phyloP scores from a whole-genome alignment of 2,329 filamentous ascomycete species.

The Exophiala alcalophila region DNA sequence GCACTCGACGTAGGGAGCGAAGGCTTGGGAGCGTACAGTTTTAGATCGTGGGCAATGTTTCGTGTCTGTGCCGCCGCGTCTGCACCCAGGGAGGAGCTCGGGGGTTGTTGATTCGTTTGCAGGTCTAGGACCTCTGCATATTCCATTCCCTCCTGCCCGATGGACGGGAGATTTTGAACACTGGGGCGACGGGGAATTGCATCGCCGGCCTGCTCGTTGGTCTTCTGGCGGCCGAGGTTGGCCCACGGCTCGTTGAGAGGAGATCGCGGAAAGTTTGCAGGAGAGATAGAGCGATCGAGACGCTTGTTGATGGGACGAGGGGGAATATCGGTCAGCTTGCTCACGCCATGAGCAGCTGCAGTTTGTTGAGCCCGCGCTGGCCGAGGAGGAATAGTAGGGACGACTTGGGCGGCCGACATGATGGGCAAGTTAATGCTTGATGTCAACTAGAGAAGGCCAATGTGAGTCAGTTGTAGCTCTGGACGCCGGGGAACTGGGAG shows the following conservation, averaged over 20 bases:
- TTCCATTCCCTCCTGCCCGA: slow-evolving; percentile 87
- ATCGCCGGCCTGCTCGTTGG: slow-evolving; percentile 37
- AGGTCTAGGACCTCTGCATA: slow-evolving; percentile 63
- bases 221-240: slow-evolving; percentile 35
- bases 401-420: slow-evolving; percentile 46
- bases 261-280: slow-evolving; percentile 77
- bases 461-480: no score
- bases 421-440: slow-evolving; percentile 31
- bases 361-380: slow-evolving; percentile 55
- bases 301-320: slow-evolving; percentile 67
- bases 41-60: slow-evolving; percentile 74
- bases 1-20: slow-evolving; percentile 78
- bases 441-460: slow-evolving; percentile 10
- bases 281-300: slow-evolving; percentile 71
- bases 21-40: slow-evolving; percentile 84
- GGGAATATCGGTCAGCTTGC: slow-evolving; percentile 68
- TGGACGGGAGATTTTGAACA: slow-evolving; percentile 70
- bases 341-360: slow-evolving; percentile 39
- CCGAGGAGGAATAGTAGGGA: slow-evolving; percentile 61
- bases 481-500: no score
- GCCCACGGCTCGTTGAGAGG: slow-evolving; percentile 69
- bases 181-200: slow-evolving; percentile 64
- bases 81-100: slow-evolving; percentile 31
- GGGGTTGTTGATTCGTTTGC: slow-evolving; percentile 44
- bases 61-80: slow-evolving; percentile 68